phyloP scores from a whole-genome alignment of 1,139 yeast genomes.

The Nakaseomyces kungkrabaensis region DNA sequence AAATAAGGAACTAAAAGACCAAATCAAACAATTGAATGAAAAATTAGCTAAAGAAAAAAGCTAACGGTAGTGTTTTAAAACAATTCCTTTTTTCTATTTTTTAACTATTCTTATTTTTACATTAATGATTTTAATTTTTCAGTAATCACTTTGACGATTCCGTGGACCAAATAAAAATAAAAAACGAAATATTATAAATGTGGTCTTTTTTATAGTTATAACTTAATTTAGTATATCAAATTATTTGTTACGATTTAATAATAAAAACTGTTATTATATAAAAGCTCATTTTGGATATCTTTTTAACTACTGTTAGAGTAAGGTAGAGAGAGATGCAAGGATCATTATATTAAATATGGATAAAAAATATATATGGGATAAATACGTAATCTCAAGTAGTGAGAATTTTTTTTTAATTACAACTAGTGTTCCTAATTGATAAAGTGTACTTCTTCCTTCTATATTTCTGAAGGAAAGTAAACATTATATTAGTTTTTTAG shows the following conservation, averaged over 20 bases:
- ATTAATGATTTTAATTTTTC: neutral
- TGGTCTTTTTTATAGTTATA: neutral
- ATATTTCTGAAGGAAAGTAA: no score
- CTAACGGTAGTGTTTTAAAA: neutral
- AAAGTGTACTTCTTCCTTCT: no score
- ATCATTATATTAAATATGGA: neutral
- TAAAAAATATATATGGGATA: neutral
- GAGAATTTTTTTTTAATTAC: neutral
- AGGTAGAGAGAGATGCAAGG: neutral
- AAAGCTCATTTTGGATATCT: no score
- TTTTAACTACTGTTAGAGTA: neutral
- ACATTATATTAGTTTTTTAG: neutral
- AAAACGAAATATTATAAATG: neutral
- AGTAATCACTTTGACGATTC: neutral
- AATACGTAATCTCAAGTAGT: neutral
- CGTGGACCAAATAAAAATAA: neutral
- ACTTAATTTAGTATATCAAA: neutral
- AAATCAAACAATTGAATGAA: slow-evolving; percentile 17
- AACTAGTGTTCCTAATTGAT: no score
- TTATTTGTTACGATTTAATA: no score
- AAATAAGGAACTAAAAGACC: slow-evolving; percentile 36
- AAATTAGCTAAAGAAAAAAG: neutral
- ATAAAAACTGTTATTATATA: no score
- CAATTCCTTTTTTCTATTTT: neutral
- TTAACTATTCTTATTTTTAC: neutral